Conservation (phyloP, 2,329 filamentous ascomycete genomes). For the Phialemoniopsis sp. region DNA sequence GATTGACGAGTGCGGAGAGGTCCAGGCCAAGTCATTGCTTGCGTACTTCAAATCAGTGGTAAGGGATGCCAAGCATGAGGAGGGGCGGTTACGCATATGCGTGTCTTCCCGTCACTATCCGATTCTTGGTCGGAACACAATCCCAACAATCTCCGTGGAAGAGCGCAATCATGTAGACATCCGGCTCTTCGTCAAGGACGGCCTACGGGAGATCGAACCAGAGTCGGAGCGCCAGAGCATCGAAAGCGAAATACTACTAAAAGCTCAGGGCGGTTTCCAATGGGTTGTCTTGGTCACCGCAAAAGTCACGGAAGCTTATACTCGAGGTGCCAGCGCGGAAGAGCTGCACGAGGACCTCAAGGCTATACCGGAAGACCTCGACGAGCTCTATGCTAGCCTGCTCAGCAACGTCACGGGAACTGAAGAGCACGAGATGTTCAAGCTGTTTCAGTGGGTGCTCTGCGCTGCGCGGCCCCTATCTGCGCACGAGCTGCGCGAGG, state of each 20-base stretch:
- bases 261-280: neutral
- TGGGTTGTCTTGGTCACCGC: neutral
- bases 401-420: neutral
- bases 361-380: neutral
- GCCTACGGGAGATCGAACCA: neutral
- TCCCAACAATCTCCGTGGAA: neutral
- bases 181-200: neutral
- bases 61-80: neutral
- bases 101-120: neutral
- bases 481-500: neutral
- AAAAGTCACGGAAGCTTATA: neutral
- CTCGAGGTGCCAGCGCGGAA: neutral
- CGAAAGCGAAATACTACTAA: neutral
- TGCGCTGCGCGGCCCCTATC: neutral
- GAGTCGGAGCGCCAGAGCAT: neutral
- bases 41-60: neutral
- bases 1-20: neutral
- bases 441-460: neutral
- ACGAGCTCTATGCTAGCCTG: neutral
- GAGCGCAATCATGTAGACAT: neutral
- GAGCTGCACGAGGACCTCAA: neutral
- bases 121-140: neutral
- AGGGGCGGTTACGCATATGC: neutral
- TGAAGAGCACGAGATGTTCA: neutral
- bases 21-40: neutral